Conservation (phyloP, 768 basidiomycete species). For the Mrakia frigida region DNA sequence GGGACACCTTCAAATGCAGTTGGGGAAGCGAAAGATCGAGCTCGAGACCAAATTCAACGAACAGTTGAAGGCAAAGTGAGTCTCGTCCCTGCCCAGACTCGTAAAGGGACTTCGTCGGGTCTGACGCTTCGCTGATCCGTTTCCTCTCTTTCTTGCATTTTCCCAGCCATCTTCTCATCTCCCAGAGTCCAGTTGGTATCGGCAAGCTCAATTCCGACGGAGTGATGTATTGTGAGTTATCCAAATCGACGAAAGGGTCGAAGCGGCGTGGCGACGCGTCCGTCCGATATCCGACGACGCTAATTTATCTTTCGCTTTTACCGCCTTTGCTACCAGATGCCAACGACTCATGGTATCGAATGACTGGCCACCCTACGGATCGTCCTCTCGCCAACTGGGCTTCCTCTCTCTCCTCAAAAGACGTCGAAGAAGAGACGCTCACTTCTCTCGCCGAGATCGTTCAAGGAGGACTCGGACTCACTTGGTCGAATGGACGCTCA, state of each 20-base stretch:
- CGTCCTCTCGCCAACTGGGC: slow-evolving; percentile 7
- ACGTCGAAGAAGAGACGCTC: not conserved
- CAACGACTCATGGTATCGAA: slow-evolving; percentile 15
- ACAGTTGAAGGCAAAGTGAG: slow-evolving; percentile 14
- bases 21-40: slow-evolving; percentile 6
- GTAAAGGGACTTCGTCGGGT: no score
- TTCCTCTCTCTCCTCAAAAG: not conserved
- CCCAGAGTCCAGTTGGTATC: slow-evolving; percentile 1
- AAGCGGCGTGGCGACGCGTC: no score
- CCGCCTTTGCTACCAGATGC: not conserved
- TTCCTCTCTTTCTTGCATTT: not conserved
- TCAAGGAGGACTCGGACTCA: no score
- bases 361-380: not conserved
- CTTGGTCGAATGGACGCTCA: not conserved
- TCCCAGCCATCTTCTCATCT: slow-evolving; percentile 7
- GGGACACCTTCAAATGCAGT: slow-evolving; percentile 16
- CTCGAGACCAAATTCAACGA: slow-evolving; percentile 3
- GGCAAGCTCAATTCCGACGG: not conserved
- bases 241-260: no score
- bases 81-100: no score
- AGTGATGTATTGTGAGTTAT: not conserved
- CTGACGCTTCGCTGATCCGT: no score
- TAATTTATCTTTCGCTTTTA: no score
- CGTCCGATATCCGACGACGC: no score
- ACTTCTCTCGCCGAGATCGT: no score